These are phyloP conservation scores for Schizosaccharomyces osmophilus DNA, from an alignment of 805 yeast species.

Conservation along the genomic window DNA sequence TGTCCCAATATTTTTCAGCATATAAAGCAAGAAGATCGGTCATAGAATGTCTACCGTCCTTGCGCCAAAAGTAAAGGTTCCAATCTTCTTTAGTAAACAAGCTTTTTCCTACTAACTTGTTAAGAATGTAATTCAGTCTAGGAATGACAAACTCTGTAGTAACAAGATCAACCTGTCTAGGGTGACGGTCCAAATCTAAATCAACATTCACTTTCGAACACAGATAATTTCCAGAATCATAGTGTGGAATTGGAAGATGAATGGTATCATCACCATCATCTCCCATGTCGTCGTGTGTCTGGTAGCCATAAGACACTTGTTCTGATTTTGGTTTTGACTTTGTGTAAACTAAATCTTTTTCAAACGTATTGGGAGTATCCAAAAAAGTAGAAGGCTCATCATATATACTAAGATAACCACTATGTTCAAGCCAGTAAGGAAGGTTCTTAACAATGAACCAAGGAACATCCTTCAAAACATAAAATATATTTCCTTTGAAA, in stretches of 20 bases:
- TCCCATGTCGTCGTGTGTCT: conserved; percentile 68
- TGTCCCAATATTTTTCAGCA: background rate
- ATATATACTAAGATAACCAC: background rate
- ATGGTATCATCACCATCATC: conserved; percentile 62
- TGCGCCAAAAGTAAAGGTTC: background rate
- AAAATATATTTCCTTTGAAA: background rate
- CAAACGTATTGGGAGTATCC: background rate
- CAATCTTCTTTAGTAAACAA: background rate
- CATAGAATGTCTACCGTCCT: background rate
- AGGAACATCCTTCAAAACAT: background rate
- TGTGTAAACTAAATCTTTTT: too few relatives aligned
- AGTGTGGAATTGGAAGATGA: conserved; percentile 33
- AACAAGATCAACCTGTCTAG: background rate
- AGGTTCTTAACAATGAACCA: background rate
- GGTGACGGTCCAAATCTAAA: background rate
- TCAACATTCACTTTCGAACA: background rate
- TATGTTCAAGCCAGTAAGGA: background rate
- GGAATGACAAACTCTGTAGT: background rate
- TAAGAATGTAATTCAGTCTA: background rate
- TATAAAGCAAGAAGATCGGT: background rate
- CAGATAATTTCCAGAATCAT: conserved; percentile 38
- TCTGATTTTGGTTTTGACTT: too few relatives aligned
- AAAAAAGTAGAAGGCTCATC: background rate
- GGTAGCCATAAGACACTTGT: conserved; percentile 28
- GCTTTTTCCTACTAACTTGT: background rate